Evolutionary conservation across 176 grass and related monocot species (phyloP).

Genomic region (sorghum (Sorghum bicolor)): DNA sequence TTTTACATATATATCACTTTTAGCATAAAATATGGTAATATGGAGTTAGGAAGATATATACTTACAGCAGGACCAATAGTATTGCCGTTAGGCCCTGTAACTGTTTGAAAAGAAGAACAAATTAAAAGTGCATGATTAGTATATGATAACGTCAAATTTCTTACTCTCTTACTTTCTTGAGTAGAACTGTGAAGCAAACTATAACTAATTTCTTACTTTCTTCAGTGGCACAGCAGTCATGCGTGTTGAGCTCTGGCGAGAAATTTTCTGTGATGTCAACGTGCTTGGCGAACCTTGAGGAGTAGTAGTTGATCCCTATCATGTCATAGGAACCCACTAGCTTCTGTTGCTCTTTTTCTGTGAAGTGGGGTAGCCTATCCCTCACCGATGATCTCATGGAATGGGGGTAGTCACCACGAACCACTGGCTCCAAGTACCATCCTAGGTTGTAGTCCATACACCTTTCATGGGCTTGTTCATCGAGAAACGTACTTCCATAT

Average conservation of each 20-base stretch:
- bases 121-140: not conserved
- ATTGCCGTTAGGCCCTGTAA: not conserved
- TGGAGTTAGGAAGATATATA: not conserved
- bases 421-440: conserved; percentile 3
- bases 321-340: not conserved
- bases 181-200: not conserved
- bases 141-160: too few species aligned
- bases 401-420: conserved; percentile 21
- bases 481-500: not conserved
- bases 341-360: not conserved
- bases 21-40: too few species aligned
- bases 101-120: not conserved
- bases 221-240: not conserved
- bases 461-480: not conserved
- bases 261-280: not conserved
- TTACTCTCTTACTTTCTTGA: too few species aligned
- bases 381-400: not conserved
- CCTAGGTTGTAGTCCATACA: not conserved
- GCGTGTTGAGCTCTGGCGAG: not conserved
- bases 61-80: not conserved
- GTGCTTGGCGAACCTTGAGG: not conserved
- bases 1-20: too few species aligned
- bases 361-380: conserved; percentile 6
- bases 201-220: too few species aligned
- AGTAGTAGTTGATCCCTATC: conserved; percentile 32